Conservation (phyloP, 805 yeast genomes). For the Teunomyces funiuensis region DNA sequence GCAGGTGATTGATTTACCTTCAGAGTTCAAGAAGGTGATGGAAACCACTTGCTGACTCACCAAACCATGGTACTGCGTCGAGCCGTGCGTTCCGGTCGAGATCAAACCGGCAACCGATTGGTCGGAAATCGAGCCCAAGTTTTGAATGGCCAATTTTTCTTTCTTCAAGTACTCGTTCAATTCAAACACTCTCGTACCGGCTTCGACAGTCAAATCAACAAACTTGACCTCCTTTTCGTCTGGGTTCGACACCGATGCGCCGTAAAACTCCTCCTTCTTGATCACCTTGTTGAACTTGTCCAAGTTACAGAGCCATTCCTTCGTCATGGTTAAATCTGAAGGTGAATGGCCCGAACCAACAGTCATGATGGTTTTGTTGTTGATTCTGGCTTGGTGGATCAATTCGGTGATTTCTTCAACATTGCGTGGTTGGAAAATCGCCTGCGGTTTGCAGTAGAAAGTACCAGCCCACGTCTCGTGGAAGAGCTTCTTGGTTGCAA, state of each 20-base stretch:
- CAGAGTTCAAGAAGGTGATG: slow-evolving; percentile 69
- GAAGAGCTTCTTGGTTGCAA: slow-evolving; percentile 39
- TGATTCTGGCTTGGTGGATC: slow-evolving; percentile 61
- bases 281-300: slow-evolving; percentile 69
- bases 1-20: slow-evolving; percentile 69
- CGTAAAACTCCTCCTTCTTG: slow-evolving; percentile 43
- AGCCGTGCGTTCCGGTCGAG: slow-evolving; percentile 96
- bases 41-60: slow-evolving; percentile 85
- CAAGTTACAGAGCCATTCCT: slow-evolving; percentile 83
- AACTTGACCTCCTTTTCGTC: slow-evolving; percentile 49
- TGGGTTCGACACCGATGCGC: slow-evolving; percentile 34
- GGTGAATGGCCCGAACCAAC: slow-evolving; percentile 98
- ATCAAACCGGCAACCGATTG: slow-evolving; percentile 95
- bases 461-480: slow-evolving; percentile 93
- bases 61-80: slow-evolving; percentile 88
- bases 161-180: slow-evolving; percentile 64
- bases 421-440: slow-evolving; percentile 73
- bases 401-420: slow-evolving; percentile 68
- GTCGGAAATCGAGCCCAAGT: slow-evolving; percentile 89
- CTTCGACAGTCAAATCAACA: slow-evolving; percentile 92
- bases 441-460: slow-evolving; percentile 70
- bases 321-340: slow-evolving; percentile 82
- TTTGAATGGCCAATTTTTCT: slow-evolving; percentile 78
- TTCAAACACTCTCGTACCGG: slow-evolving; percentile 79
- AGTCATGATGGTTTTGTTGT: slow-evolving; percentile 67